Base-by-base conservation (phyloP, 768 basidiomycete genomes). In the Cystofilobasidium ferigula region DNA sequence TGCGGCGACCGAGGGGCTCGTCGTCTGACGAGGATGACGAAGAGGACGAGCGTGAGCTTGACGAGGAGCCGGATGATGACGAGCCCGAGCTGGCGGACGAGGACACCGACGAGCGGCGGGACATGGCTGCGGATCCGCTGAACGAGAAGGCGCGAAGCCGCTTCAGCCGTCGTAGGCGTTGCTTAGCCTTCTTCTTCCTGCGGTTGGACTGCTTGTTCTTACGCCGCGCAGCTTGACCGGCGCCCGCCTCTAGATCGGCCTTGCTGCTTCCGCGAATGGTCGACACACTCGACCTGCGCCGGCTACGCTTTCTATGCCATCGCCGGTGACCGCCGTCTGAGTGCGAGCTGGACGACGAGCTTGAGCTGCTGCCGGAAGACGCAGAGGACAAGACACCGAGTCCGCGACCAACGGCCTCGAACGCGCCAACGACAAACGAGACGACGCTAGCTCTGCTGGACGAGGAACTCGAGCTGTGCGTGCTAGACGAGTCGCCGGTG, bases 101-200 rank as follows among this genome's bases (percentile, higher is more conserved):
- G 69, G 71, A 20, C n/a, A n/a, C n/a, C 71, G 74, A 69, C 69
- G 71, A 43, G 77, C 72, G 6, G 74, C 74, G 60, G 14, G 64
- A 36, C 20, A 75, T 69, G 20, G 63, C 32, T n/a, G 60, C 22
- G 14, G 79, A 36, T 36, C 67, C 18, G 47, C 48, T 28, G 54
- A 64, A 53, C 26, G 51, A 59, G 78, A 28, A 76, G 77, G 58
- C 58, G 8, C 58, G 58, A 13, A 60, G 51, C 10, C 51, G 30
- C 78, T 78, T 28, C 84, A 85, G 69, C 85, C 81, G 72, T 84
- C 86, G 68, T 86, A 85, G 71, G 86, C 84, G 38, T 77, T 73
- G 48, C 79, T 76, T n/a, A 72, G 71, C 36, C 38, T 60, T 32
- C 36, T 47, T 69, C 30, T 48, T 61, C 43, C 20, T 45, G 13